phyloP scores from a whole-genome alignment of 2,329 filamentous ascomycete species.

The Venturiaceae sp. region DNA sequence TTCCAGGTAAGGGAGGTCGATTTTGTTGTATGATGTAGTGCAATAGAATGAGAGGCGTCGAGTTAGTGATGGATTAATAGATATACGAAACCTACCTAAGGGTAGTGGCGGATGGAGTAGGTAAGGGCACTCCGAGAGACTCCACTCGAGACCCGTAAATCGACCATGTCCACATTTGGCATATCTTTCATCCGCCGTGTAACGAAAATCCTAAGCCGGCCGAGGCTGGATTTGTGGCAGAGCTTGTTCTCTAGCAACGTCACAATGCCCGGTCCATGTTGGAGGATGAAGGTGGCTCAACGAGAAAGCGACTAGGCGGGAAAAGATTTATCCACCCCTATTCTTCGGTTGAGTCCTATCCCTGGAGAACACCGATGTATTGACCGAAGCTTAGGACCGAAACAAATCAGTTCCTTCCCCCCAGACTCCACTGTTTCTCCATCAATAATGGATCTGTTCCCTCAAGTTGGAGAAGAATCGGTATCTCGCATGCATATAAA shows the following conservation, averaged over 20 bases:
- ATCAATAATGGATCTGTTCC: too few species aligned
- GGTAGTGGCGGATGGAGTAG: background rate
- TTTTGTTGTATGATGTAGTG: too few species aligned
- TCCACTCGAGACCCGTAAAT: background rate
- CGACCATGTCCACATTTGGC: background rate
- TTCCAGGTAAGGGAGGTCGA: background rate
- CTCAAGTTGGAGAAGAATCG: too few species aligned
- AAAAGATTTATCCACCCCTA: background rate
- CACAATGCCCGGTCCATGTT: too few species aligned
- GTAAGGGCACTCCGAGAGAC: too few species aligned
- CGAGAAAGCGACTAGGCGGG: background rate
- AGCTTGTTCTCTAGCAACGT: background rate
- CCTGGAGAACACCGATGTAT: too few species aligned
- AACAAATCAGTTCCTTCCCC: too few species aligned
- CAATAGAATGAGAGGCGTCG: background rate
- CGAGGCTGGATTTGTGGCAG: background rate
- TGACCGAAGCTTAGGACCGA: too few species aligned
- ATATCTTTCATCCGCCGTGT: background rate
- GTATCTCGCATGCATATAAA: too few species aligned
- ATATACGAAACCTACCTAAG: background rate
- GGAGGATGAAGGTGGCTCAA: background rate
- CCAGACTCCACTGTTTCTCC: too few species aligned
- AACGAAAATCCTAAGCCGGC: background rate
- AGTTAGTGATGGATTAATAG: background rate
- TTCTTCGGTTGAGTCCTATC: background rate